These are phyloP conservation scores for Populus hybrid DNA, from an alignment of 441 rosid species.

Conservation along the genomic window DNA sequence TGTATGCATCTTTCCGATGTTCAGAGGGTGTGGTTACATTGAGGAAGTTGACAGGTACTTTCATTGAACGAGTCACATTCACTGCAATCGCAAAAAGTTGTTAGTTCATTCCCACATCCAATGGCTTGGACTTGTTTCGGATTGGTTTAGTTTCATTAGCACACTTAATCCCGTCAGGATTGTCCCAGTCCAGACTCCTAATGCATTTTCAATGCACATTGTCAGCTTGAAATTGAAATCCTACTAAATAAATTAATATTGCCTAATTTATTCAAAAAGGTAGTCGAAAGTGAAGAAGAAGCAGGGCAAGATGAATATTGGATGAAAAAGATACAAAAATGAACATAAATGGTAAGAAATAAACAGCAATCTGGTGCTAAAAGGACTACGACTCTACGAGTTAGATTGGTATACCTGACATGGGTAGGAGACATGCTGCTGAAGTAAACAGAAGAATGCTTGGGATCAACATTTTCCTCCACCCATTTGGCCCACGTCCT, in stretches of 20 bases:
- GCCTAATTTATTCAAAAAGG: background rate
- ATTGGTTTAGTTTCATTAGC: slow-evolving; percentile 66
- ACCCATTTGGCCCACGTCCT: slow-evolving; percentile 82
- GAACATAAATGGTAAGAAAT: background rate
- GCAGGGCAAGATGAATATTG: background rate
- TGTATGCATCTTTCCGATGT: slow-evolving; percentile 80
- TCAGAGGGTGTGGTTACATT: slow-evolving; percentile 63
- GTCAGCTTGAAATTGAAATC: background rate
- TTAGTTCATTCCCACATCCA: slow-evolving; percentile 67
- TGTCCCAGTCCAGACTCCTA: slow-evolving; percentile 84
- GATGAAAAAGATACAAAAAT: background rate
- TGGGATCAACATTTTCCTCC: slow-evolving; percentile 57
- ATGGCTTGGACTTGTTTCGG: slow-evolving; percentile 46
- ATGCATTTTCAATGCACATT: background rate
- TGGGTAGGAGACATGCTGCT: slow-evolving; percentile 84
- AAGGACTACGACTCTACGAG: background rate
- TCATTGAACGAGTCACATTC: slow-evolving; percentile 48
- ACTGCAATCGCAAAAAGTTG: slow-evolving; percentile 40
- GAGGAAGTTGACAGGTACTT: slow-evolving; percentile 49
- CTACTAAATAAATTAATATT: background rate
- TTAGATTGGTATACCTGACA: slow-evolving; percentile 40
- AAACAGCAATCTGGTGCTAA: background rate
- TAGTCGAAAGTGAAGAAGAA: background rate
- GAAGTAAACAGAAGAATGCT: slow-evolving; percentile 65
- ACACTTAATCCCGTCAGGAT: slow-evolving; percentile 79